A percentile compares a stretch with the other conserved stretches of the same genome.
phyloP scores from a whole-genome alignment of 257 asterid genomes.

The Salvia splendens region DNA sequence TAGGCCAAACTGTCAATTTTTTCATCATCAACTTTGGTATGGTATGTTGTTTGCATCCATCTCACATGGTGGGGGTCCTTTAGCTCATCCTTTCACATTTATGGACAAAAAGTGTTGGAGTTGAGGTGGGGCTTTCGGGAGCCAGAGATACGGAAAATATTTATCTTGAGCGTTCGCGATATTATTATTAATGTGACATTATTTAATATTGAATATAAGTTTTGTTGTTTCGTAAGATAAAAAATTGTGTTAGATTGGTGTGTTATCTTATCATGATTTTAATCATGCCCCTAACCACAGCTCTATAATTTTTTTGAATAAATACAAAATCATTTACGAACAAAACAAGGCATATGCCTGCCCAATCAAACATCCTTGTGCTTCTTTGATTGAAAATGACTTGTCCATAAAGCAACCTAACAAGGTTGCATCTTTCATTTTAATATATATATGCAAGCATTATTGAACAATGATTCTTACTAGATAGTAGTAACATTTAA shows the following conservation, averaged over 20 bases:
- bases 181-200: neutral
- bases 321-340: conserved; percentile 15
- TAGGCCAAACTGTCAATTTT: conserved; percentile 36
- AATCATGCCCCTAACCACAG: conserved; percentile 2
- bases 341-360: conserved; percentile 35
- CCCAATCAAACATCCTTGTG: conserved; percentile 36
- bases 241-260: neutral
- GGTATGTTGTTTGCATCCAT: conserved; percentile 36
- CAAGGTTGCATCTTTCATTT: conserved; percentile 21
- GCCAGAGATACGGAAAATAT: neutral
- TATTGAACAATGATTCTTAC: conserved; percentile 16
- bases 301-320: neutral
- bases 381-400: conserved; percentile 44
- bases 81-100: conserved; percentile 32
- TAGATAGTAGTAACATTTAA: conserved; percentile 1
- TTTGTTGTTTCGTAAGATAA: neutral
- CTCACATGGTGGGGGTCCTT: conserved; percentile 47
- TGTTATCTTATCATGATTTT: neutral
- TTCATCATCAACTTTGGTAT: conserved; percentile 38
- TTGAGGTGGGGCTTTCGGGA: conserved; percentile 3
- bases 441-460: conserved; percentile 17
- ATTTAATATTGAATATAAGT: neutral
- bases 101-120: conserved; percentile 21
- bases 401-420: conserved; percentile 30
- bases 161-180: neutral